Evolutionary conservation across 1,284 basidiomycete species (phyloP).

Genomic region (Sparassis latifolia): DNA sequence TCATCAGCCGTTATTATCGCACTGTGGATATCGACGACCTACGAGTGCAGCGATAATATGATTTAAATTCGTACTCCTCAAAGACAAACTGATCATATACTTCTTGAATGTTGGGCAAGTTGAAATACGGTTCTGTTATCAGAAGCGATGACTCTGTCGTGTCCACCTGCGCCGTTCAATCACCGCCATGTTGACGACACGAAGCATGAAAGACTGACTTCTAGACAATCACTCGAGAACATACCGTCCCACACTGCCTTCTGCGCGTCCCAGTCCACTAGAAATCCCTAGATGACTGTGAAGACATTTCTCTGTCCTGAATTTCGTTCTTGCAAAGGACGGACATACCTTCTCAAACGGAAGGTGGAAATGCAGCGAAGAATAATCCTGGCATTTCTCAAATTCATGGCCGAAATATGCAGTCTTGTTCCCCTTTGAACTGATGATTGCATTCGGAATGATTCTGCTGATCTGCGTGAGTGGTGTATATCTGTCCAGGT

Average conservation of each 20-base stretch:
- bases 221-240: constrained; percentile 65
- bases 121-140: constrained; percentile 92
- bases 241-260: constrained; percentile 87
- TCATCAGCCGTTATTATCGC: too few species aligned
- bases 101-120: constrained; percentile 85
- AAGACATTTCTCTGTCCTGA: constrained; percentile 7
- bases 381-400: constrained; percentile 66
- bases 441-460: constrained; percentile 73
- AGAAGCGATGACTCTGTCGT: constrained; percentile 68
- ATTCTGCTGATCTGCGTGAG: constrained; percentile 36
- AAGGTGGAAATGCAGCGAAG: constrained; percentile 73
- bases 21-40: constrained; percentile 25
- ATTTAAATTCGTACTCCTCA: constrained; percentile 91
- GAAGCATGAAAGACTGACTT: constrained; percentile 38
- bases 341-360: constrained; percentile 78
- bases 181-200: neutral
- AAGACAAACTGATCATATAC: constrained; percentile 92
- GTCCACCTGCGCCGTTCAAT: constrained; percentile 48
- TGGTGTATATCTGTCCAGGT: constrained; percentile 2
- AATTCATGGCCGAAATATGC: constrained; percentile 83
- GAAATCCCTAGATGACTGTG: constrained; percentile 59
- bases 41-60: constrained; percentile 80
- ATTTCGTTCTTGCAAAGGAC: neutral
- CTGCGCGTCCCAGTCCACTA: constrained; percentile 90
- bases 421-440: constrained; percentile 73